Evolutionary conservation across 2,329 filamentous ascomycete species (phyloP), one percentile per base, ranked within the genome.

Genomic region (Daldinia sp.): DNA sequence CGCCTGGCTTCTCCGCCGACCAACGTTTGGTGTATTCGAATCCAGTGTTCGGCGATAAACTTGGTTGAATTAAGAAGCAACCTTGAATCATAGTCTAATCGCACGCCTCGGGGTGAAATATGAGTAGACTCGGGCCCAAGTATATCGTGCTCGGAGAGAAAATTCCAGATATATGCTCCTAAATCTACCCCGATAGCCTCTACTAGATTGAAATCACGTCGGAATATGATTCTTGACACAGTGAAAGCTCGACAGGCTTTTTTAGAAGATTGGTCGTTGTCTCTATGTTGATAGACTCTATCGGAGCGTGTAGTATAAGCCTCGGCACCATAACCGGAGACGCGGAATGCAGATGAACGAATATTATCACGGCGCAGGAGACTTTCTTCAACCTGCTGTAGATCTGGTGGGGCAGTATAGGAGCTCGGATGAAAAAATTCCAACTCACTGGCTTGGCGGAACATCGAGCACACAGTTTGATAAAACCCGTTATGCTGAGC

Each of bases 401-500:
- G 42, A n/a, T 33, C 4, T 3, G 61, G 42, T 3, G 23, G 51
- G 9, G 30, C 9, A 9, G 39, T 20, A 13, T 61, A 55, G 6
- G 64, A 30, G 6, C 75, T 64, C 2, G 74, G 71, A 33, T 77
- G 71, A 54, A 83, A 81, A 13, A 81, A 70, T 13, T 71, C 53
- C 1, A 74, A 72, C 2, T 64, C 60, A 26, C 60, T 63, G 1
- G 78, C 76, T 62, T 83, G 76, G 1, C 74, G 30, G 4, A 84
- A 74, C 15, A 87, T 79, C 0, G 62, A 69, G 4, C 71, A 42
- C 0, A 84, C 83, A 5, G 70, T 55, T 2, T 72, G 67, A 41
- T 76, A 76, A 46, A 86, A 86, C 0, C 74, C 72, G 0, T 79
- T 78, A 60, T 88, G 81, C 60, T 89, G 86, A 0, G 83, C 74